These are phyloP conservation scores for Saprolegnia diclina DNA, from an alignment of 352 stramenopile species.

Conservation along the genomic window DNA sequence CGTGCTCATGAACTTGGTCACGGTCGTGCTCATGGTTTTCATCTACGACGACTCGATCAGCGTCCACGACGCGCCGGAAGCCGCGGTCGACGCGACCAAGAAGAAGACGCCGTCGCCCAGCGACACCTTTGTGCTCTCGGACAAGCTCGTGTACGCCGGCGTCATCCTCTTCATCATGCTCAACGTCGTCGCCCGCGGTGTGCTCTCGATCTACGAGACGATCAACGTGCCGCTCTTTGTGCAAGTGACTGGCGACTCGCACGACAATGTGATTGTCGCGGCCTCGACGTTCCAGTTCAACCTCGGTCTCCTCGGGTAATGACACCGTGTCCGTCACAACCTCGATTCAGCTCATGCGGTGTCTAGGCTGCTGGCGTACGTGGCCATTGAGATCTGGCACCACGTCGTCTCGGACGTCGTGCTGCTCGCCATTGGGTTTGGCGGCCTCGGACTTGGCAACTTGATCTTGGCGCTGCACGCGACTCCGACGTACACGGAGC, in stretches of 20 bases:
- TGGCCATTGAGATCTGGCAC: conserved; percentile 72
- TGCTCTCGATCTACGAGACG: conserved; percentile 25
- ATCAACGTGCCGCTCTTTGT: conserved; percentile 25
- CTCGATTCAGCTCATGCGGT: background rate
- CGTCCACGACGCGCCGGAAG: conserved; percentile 36
- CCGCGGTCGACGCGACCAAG: background rate
- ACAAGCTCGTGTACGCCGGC: conserved; percentile 3
- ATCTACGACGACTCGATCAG: conserved; percentile 50
- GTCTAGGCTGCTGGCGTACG: conserved; percentile 48
- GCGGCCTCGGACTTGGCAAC: conserved; percentile 53
- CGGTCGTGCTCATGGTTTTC: conserved; percentile 39
- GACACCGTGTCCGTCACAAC: background rate
- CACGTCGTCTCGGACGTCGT: conserved; percentile 56
- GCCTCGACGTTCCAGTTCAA: conserved; percentile 81
- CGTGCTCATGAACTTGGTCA: conserved; percentile 45
- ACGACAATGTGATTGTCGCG: conserved; percentile 49
- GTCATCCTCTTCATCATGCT: conserved; percentile 17
- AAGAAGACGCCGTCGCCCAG: background rate
- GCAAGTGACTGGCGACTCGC: conserved; percentile 22
- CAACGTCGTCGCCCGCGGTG: conserved; percentile 16
- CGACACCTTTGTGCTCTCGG: conserved; percentile 31
- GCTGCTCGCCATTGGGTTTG: conserved; percentile 63
- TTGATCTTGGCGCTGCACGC: conserved; percentile 41
- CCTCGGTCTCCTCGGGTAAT: conserved; percentile 46
- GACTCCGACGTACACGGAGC: conserved; percentile 3